Evolutionary conservation across 352 stramenopile species (phyloP).

Genomic region (Globisporangium iwayamae): DNA sequence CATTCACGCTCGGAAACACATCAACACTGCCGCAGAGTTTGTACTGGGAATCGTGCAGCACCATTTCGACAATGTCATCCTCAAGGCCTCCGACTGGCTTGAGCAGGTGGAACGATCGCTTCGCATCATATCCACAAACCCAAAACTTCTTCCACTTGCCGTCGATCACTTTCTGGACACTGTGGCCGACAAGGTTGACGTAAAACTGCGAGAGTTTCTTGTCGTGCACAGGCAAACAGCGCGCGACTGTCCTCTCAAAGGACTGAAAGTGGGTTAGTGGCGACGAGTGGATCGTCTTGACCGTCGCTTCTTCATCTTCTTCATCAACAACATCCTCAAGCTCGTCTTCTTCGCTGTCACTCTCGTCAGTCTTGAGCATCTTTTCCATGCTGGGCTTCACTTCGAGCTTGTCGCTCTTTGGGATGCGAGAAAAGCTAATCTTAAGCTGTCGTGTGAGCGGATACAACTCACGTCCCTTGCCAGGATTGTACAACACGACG

Average conservation of each 20-base stretch:
- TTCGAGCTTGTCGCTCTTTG: background rate
- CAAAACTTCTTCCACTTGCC: conserved; percentile 78
- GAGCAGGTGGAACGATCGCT: conserved; percentile 53
- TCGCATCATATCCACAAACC: conserved; percentile 64
- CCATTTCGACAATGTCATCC: conserved; percentile 53
- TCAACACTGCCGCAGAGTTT: conserved; percentile 46
- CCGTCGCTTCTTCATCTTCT: conserved; percentile 12
- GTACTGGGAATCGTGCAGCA: conserved; percentile 79
- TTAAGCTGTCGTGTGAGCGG: conserved; percentile 70
- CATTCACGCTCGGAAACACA: conserved; percentile 40
- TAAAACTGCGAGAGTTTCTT: conserved; percentile 52
- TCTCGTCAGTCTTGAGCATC: background rate
- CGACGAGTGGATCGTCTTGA: conserved; percentile 61
- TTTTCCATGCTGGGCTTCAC: background rate
- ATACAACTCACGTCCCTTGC: conserved; percentile 74
- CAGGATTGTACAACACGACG: conserved; percentile 53
- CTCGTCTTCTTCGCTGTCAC: background rate
- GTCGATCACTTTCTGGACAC: conserved; percentile 70
- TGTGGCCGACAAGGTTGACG: conserved; percentile 63
- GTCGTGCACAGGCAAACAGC: conserved; percentile 55
- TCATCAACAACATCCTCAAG: background rate
- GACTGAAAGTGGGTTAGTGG: conserved; percentile 82
- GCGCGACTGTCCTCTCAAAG: conserved; percentile 77
- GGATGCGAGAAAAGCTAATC: conserved; percentile 28
- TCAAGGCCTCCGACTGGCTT: conserved; percentile 38